A percentile compares a stretch with the other conserved stretches of the same genome.
These are phyloP conservation scores for Sporothrix protearum DNA, from an alignment of 2,329 filamentous ascomycete genomes.

Conservation along the genomic window DNA sequence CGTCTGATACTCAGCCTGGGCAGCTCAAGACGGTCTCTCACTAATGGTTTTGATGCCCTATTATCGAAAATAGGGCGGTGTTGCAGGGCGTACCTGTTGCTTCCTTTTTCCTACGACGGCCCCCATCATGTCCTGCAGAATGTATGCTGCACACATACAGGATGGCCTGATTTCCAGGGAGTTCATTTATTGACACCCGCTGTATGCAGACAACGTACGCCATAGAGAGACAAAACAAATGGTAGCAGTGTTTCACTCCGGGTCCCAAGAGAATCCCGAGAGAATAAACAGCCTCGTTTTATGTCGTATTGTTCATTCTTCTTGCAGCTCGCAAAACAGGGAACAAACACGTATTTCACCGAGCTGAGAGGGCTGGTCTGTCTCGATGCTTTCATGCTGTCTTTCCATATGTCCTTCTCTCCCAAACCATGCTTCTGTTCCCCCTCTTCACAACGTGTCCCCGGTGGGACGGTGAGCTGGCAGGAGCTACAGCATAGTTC, in stretches of 20 bases:
- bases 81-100: not conserved
- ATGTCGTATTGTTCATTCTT: not conserved
- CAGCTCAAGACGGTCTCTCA: not conserved
- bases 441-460: not conserved
- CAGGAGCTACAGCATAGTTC: not conserved
- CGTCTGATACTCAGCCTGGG: conserved; percentile 3
- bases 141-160: not conserved
- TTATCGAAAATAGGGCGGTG: not conserved
- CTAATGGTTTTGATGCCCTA: not conserved
- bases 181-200: not conserved
- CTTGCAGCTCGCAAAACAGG: not conserved
- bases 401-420: not conserved
- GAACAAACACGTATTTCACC: not conserved
- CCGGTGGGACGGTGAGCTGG: not conserved
- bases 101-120: not conserved
- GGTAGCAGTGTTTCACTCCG: not conserved
- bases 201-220: not conserved
- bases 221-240: not conserved
- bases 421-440: not conserved
- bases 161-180: not conserved
- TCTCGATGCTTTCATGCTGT: not conserved
- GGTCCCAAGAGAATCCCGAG: not conserved
- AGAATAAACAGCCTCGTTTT: conserved; percentile 7
- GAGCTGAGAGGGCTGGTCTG: not conserved
- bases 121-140: not conserved